A percentile compares a stretch with the other conserved stretches of the same genome.
Evolutionary conservation across 2,329 filamentous ascomycete species (phyloP).

Genomic region (Macrophomina tecta): DNA sequence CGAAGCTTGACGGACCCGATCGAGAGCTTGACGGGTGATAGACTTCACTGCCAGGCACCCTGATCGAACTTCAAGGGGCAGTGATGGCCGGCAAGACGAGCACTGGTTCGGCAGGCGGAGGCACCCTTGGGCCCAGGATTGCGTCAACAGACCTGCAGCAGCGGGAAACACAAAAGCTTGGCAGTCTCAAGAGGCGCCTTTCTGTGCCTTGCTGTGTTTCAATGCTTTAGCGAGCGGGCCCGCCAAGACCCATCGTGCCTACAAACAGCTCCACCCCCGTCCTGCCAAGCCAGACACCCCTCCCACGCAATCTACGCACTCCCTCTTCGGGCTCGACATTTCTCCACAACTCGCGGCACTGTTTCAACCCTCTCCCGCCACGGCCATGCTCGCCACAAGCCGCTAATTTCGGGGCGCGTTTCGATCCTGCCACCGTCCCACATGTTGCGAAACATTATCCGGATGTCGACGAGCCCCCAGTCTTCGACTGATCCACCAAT

Average conservation of each 20-base stretch:
- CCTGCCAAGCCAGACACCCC: neutral
- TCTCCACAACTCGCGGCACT: slow-evolving; percentile 21
- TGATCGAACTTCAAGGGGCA: neutral
- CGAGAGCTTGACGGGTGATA: slow-evolving; percentile 1
- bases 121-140: neutral
- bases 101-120: neutral
- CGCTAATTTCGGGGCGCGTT: slow-evolving; percentile 12
- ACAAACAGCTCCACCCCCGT: slow-evolving; percentile 19
- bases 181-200: slow-evolving; percentile 9
- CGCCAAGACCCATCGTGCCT: neutral
- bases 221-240: slow-evolving; percentile 4
- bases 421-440: slow-evolving; percentile 14
- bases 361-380: neutral
- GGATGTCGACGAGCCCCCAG: neutral
- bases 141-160: neutral
- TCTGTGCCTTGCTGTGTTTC: neutral
- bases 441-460: neutral
- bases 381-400: neutral
- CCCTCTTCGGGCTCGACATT: slow-evolving; percentile 2
- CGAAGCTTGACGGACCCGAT: neutral
- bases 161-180: slow-evolving; percentile 16
- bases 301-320: neutral
- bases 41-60: neutral
- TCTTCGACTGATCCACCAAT: neutral
- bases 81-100: neutral